Evolutionary conservation across 257 asterid genomes (phyloP), one percentile per base, ranked within the genome.

Genomic region (Solanum sparsipilum): DNA sequence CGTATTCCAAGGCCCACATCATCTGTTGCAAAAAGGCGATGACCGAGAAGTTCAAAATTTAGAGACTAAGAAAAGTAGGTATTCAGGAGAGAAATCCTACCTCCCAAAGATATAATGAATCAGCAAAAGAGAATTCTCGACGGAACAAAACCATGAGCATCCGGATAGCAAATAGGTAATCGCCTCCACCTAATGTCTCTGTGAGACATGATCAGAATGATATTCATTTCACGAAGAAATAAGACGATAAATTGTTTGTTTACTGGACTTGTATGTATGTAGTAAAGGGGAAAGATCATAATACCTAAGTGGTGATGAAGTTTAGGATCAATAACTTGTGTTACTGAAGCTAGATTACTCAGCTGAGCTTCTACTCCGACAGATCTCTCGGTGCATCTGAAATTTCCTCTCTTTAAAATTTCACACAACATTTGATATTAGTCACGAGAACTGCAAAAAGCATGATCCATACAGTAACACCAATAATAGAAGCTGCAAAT

Each of bases 1-100:
- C 96, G n/a, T 94, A 96, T 85, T 96, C 99, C 67, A 96, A 90
- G 13, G 98, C 99, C 99, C 99, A 96, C 99, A 96, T 96, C 98
- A 96, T 94, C 99, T 96, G 91, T 88, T 60, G 38, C 16, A 56
- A 65, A 15, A 88, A 67, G 34, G 31, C 63, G 75, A 88, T 76
- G 21, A 89, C 32, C 4, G 16, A 63, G 29, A 63, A 63, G 1
- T 63, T 63, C 6, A n/a, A n/a, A 5, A n/a, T 23, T n/a, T 63
- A 63, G 38, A 44, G 34, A 6, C 67, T 20, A 56, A 6, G 65
- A 56, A 6, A 56, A 56, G 23, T 52, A 0, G 18, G 63, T 52
- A 52, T 6, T 52, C 63, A 18, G 63, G 2, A 18, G 63, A 18
- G 63, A 52, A 31, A 71, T 20, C 60, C 88, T 93, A 95, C 99